Conservation (phyloP, 805 yeast genomes). For the Metschnikowia cerradonensis region DNA sequence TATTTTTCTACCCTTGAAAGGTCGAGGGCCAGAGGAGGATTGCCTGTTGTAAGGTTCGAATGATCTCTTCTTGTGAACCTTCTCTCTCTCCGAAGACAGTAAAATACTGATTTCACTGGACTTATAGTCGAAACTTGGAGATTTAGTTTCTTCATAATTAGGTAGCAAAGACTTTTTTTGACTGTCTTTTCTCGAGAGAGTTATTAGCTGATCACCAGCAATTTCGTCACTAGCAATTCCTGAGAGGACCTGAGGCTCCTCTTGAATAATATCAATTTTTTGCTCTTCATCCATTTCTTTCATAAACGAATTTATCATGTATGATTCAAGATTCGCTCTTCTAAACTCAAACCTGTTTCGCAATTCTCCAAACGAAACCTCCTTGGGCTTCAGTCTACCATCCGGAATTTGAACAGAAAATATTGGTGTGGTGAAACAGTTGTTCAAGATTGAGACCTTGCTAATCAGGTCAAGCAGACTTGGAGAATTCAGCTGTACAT, state of each 20-base stretch:
- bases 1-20: constrained; percentile 45
- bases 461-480: not conserved
- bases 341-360: not conserved
- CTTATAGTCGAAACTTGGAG: constrained; percentile 10
- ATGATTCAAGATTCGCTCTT: not conserved
- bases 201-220: not conserved
- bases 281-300: not conserved
- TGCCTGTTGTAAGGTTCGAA: constrained; percentile 59
- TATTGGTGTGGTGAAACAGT: not conserved
- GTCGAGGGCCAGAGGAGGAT: constrained; percentile 47
- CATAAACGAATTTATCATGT: not conserved
- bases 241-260: not conserved
- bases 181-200: not conserved
- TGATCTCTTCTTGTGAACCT: constrained; percentile 35
- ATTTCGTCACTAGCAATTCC: not conserved
- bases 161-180: constrained; percentile 5
- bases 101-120: constrained; percentile 10
- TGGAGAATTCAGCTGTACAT: not conserved
- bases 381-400: constrained; percentile 20
- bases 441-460: not conserved
- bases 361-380: not conserved
- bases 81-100: constrained; percentile 16
- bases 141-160: not conserved
- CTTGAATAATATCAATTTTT: not conserved
- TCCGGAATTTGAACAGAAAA: constrained; percentile 9